phyloP scores from a whole-genome alignment of 1,139 yeast species.

The Pichia sp. region DNA sequence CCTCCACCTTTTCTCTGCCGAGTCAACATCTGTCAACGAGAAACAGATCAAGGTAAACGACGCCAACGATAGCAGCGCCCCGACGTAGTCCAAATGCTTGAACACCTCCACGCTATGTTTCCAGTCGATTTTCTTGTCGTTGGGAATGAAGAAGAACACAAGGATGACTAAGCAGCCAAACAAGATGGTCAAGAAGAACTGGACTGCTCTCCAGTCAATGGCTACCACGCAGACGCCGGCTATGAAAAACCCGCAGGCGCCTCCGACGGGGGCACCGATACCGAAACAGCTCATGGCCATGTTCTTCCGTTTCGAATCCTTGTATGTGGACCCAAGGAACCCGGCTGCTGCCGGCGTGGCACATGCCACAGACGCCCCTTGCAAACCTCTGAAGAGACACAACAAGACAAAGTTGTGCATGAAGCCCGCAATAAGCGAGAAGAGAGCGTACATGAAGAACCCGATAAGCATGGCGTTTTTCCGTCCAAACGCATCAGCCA shows the following conservation, averaged over 20 bases:
- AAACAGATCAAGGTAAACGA: conserved; percentile 40
- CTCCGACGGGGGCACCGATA: conserved; percentile 46
- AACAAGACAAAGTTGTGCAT: conserved; percentile 35
- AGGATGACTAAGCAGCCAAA: conserved; percentile 30
- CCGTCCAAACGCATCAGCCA: conserved; percentile 43
- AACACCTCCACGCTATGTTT: conserved; percentile 24
- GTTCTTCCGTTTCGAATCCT: conserved; percentile 37
- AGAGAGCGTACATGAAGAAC: conserved; percentile 33
- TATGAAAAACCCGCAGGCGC: conserved; percentile 36
- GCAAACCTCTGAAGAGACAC: conserved; percentile 38
- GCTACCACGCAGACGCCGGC: conserved; percentile 40
- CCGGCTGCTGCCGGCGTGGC: conserved; percentile 45
- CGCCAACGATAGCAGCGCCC: conserved; percentile 36
- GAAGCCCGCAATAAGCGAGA: conserved; percentile 39
- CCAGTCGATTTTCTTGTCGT: conserved; percentile 29
- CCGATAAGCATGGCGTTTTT: conserved; percentile 35
- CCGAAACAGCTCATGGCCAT: conserved; percentile 40
- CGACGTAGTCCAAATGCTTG: conserved; percentile 35
- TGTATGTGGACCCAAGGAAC: conserved; percentile 38
- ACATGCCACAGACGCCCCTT: conserved; percentile 40
- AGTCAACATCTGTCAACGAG: conserved; percentile 39
- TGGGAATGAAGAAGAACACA: conserved; percentile 34
- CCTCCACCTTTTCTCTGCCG: conserved; percentile 39
- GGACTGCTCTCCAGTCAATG: conserved; percentile 39
- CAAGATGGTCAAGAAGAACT: conserved; percentile 38